Evolutionary conservation across 768 basidiomycete species (phyloP).

Genomic region (Leccinum sublutescens): DNA sequence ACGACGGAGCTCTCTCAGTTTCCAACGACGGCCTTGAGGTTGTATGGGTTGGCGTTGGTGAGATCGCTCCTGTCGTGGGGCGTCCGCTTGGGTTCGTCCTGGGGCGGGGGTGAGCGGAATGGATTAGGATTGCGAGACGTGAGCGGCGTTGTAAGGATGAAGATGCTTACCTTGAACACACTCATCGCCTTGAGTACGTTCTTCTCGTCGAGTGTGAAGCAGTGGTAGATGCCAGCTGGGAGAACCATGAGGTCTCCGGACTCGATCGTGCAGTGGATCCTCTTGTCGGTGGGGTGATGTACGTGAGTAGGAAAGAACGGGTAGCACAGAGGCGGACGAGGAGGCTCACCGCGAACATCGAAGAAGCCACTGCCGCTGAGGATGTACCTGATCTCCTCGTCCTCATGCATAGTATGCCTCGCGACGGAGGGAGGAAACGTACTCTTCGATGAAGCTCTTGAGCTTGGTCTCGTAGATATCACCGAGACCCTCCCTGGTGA

Average conservation of each 20-base stretch:
- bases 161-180: conserved; percentile 71
- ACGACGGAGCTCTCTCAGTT: conserved; percentile 7
- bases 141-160: not conserved
- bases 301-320: not conserved
- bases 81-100: conserved; percentile 93
- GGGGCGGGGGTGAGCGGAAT: not conserved
- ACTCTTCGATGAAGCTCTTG: conserved; percentile 84
- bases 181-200: conserved; percentile 76
- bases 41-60: conserved; percentile 43
- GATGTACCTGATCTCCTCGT: conserved; percentile 93
- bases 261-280: conserved; percentile 77
- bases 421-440: conserved; percentile 22
- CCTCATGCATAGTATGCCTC: conserved; percentile 90
- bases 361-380: conserved; percentile 88
- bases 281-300: conserved; percentile 51
- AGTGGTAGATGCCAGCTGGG: conserved; percentile 91
- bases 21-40: too few species aligned
- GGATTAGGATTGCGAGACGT: not conserved
- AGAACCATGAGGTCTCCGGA: conserved; percentile 85
- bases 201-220: conserved; percentile 82
- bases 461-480: conserved; percentile 81
- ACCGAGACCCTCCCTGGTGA: conserved; percentile 76
- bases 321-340: not conserved
- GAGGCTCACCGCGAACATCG: conserved; percentile 76
- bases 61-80: conserved; percentile 63